Evolutionary conservation across 2,329 filamentous ascomycete species (phyloP).

Genomic region (Cercospora zeina): DNA sequence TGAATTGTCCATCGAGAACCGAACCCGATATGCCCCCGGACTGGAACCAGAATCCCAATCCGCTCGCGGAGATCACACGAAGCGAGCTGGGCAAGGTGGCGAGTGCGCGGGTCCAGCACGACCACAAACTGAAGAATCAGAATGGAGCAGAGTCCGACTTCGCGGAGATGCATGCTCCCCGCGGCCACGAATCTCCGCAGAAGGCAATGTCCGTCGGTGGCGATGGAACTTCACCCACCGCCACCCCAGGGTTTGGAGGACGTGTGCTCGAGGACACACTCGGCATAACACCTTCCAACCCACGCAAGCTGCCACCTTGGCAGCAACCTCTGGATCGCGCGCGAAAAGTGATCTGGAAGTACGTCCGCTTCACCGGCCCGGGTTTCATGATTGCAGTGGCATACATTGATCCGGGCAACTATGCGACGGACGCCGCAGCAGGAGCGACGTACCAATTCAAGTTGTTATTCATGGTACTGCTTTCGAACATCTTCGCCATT

Average conservation of each 20-base stretch:
- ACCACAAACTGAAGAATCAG: slow-evolving; percentile 43
- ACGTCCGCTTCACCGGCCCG: slow-evolving; percentile 61
- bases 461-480: slow-evolving; percentile 66
- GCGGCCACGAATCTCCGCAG: slow-evolving; percentile 20
- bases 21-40: slow-evolving; percentile 56
- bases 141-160: slow-evolving; percentile 33
- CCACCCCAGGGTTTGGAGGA: slow-evolving; percentile 28
- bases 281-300: slow-evolving; percentile 26
- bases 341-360: slow-evolving; percentile 43
- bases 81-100: slow-evolving; percentile 63
- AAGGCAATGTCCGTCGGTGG: slow-evolving; percentile 24
- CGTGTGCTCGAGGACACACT: slow-evolving; percentile 33
- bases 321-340: slow-evolving; percentile 26
- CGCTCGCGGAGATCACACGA: slow-evolving; percentile 59
- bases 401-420: slow-evolving; percentile 60
- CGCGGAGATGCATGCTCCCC: slow-evolving; percentile 22
- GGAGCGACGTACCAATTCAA: slow-evolving; percentile 66
- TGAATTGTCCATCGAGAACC: slow-evolving; percentile 66
- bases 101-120: slow-evolving; percentile 57
- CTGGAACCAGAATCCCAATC: slow-evolving; percentile 63
- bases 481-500: slow-evolving; percentile 71
- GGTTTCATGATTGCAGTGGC: slow-evolving; percentile 62
- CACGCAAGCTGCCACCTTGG: slow-evolving; percentile 26
- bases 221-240: slow-evolving; percentile 25
- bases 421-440: slow-evolving; percentile 68